Evolutionary conservation across 2,329 filamentous ascomycete species (phyloP).

Genomic region (Sporothrix schenckii): DNA sequence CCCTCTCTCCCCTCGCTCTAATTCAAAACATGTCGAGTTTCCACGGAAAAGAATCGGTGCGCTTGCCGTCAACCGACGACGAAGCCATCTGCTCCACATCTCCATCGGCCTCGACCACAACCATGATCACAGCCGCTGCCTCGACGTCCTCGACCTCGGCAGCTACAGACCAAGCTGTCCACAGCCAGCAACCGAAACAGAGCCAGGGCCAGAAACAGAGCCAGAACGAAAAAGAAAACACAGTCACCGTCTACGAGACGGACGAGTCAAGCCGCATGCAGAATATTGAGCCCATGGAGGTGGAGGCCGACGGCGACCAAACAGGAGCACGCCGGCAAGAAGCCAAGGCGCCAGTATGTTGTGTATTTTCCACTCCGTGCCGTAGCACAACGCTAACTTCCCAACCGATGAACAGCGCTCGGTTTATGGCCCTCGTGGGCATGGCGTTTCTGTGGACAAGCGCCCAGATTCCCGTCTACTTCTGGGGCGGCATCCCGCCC

Average conservation of each 20-base stretch:
- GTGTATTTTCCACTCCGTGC: not conserved
- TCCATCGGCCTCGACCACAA: conserved; percentile 26
- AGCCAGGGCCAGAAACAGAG: not conserved
- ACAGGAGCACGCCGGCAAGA: conserved; percentile 1
- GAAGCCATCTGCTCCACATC: conserved; percentile 25
- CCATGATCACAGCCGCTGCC: conserved; percentile 29
- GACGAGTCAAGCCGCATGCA: not conserved
- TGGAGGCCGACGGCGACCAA: not conserved
- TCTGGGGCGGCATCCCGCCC: conserved; percentile 49
- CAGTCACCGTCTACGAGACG: not conserved
- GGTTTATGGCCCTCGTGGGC: conserved; percentile 39
- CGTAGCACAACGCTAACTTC: not conserved
- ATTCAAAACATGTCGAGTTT: conserved; percentile 5
- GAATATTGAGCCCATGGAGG: conserved; percentile 20
- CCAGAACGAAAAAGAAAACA: conserved; percentile 1
- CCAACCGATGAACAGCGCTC: conserved; percentile 30
- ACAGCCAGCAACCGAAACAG: not conserved
- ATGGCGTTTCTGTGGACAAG: conserved; percentile 41
- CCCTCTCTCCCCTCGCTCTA: not conserved
- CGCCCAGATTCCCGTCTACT: conserved; percentile 41
- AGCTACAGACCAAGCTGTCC: not conserved
- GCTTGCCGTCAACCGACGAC: conserved; percentile 26
- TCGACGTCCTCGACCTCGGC: conserved; percentile 18
- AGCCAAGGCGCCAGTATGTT: not conserved
- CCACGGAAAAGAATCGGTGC: conserved; percentile 19